These are phyloP conservation scores for Vaccinium macrocarpon DNA, from an alignment of 148 eudicot species.

Conservation along the genomic window DNA sequence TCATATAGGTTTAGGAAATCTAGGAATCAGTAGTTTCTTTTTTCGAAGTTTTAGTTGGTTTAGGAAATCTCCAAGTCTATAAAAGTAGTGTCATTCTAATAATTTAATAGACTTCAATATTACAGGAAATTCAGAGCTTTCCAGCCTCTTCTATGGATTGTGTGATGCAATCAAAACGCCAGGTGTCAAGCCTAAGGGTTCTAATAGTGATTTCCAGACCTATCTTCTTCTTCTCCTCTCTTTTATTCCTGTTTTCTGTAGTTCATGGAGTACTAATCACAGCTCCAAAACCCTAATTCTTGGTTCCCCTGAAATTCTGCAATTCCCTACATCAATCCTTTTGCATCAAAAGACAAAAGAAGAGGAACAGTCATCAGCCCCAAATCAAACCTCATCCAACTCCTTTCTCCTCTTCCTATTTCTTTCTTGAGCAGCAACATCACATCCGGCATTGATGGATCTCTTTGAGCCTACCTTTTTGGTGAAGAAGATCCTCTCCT, in stretches of 20 bases:
- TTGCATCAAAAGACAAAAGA: neutral
- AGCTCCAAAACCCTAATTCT: neutral
- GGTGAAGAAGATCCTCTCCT: neutral
- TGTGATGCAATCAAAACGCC: neutral
- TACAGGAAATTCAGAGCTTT: neutral
- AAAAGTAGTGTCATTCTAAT: neutral
- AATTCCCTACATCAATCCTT: too few species aligned
- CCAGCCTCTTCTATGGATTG: neutral
- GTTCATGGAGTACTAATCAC: neutral
- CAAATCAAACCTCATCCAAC: neutral
- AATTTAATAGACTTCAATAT: neutral
- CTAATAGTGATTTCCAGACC: neutral
- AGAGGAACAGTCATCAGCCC: neutral
- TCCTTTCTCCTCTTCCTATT: neutral
- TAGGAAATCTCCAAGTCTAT: neutral
- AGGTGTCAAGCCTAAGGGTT: neutral
- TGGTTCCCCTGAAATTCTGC: too few species aligned
- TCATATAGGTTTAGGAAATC: neutral
- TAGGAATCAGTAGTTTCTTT: neutral
- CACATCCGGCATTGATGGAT: neutral
- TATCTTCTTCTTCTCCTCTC: neutral
- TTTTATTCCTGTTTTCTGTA: neutral
- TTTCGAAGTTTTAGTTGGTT: neutral
- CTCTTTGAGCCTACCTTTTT: neutral
- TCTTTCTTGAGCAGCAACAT: neutral